Evolutionary conservation across 495 filamentous ascomycete species (phyloP), one percentile per base, ranked within the genome.

Genomic region (Acidiella bohemica): DNA sequence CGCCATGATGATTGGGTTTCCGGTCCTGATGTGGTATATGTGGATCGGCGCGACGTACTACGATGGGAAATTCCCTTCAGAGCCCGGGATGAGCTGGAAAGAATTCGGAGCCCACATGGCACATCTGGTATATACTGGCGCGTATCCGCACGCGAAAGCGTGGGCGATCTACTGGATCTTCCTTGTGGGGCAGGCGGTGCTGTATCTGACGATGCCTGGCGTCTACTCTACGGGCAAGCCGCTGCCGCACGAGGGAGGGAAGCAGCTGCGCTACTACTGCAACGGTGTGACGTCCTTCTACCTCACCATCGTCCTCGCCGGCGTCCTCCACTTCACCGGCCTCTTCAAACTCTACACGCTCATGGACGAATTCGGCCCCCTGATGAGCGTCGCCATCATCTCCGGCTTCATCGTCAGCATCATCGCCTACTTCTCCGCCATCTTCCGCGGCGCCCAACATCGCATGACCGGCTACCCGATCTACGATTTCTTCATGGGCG

Each of bases 401-500:
- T 86, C 83, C 22, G 90, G 87, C 38, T 93, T 75, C 62, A 37
- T 81, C 27, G 78, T 90, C 39, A 74, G 77, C 35, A 66, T 93
- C 44, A 59, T 84, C 24, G 88, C 87, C 22, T 97, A 95, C 63
- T 67, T 80, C 54, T 87, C 82, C 16, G 81, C 87, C 17, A 54
- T 92, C 42, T 65, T 60, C 39, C 81, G 90, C 42, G 88, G 87
- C 17, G 78, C 76, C 3, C 64, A 84, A 53, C 84, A 94, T 59
- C 76, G 85, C 46, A 94, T 97, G 90, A 90, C 81, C 33, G 90
- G 90, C 25, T 73, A 78, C 57, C 81, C 73, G 29, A 67, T 97
- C 53, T 95, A 95, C 60, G 90, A 97, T 64, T 95, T 94, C 67
- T 97, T 94, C 72, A 94, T 97, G 86, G 90, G 90, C 40, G 85